phyloP scores from a whole-genome alignment of 2,329 filamentous ascomycete genomes.

The Monosporascus sp. region DNA sequence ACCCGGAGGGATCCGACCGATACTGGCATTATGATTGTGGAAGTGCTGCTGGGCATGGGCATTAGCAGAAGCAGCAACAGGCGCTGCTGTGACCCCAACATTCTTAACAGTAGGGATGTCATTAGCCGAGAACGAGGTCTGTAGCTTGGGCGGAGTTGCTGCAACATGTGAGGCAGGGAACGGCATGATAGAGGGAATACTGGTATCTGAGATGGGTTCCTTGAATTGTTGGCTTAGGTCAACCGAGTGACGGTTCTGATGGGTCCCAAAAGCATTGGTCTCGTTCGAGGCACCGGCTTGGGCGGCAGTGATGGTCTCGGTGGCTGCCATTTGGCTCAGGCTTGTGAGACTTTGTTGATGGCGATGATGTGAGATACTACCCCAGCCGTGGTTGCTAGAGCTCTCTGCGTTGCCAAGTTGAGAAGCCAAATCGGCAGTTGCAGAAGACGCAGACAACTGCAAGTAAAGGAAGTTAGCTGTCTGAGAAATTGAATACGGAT shows the following conservation, averaged over 20 bases:
- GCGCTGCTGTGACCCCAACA: conserved; percentile 44
- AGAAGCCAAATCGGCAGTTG: conserved; percentile 74
- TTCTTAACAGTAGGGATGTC: conserved; percentile 84
- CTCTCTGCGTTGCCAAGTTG: conserved; percentile 56
- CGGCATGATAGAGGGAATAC: conserved; percentile 34
- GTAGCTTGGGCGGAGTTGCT: conserved; percentile 66
- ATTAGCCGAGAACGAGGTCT: conserved; percentile 84
- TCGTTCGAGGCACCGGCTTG: conserved; percentile 37
- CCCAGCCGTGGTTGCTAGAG: conserved; percentile 47
- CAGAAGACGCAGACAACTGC: conserved; percentile 75
- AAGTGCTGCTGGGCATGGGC: conserved; percentile 59
- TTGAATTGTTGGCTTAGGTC: conserved; percentile 39
- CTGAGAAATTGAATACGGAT: too few relatives aligned
- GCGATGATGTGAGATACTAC: conserved; percentile 62
- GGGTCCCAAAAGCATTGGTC: conserved; percentile 40
- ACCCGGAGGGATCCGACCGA: conserved; percentile 71
- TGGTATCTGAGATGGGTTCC: conserved; percentile 36
- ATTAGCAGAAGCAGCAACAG: conserved; percentile 42
- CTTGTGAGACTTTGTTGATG: conserved; percentile 55
- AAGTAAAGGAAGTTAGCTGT: conserved; percentile 6
- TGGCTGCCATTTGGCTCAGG: conserved; percentile 34
- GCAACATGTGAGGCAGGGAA: conserved; percentile 47
- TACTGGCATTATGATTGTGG: conserved; percentile 75
- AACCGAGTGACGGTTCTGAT: conserved; percentile 53
- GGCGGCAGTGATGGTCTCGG: conserved; percentile 29